Evolutionary conservation across 371 early-diverging fungal species (phyloP).

Genomic region (Circinella umbellata): DNA sequence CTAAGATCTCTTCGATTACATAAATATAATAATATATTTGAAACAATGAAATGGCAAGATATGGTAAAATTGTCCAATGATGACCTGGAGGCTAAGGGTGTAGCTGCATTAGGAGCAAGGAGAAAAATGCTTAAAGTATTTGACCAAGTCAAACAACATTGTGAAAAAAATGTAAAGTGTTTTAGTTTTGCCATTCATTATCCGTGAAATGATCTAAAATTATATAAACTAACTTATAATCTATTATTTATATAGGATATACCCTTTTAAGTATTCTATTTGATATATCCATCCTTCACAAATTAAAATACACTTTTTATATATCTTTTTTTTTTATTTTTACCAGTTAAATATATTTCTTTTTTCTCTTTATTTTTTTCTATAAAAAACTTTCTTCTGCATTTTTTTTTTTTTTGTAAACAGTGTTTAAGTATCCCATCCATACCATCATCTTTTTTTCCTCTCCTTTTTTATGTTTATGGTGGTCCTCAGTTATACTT

Average conservation of each 20-base stretch:
- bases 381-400: too few relatives aligned
- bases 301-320: not conserved
- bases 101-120: slow-evolving; percentile 91
- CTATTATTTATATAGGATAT: slow-evolving; percentile 4
- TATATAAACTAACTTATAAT: not conserved
- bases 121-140: slow-evolving; percentile 95
- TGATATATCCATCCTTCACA: not conserved
- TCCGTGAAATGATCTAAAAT: too few relatives aligned
- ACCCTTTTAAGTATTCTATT: not conserved
- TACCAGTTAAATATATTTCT: not conserved
- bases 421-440: not conserved
- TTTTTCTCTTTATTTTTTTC: not conserved
- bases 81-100: slow-evolving; percentile 82
- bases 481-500: not conserved
- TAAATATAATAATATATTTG: slow-evolving; percentile 88
- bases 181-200: not conserved
- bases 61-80: slow-evolving; percentile 85
- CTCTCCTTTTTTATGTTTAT: not conserved
- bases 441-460: not conserved
- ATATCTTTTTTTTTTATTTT: not conserved
- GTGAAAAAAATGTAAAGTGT: slow-evolving; percentile 41
- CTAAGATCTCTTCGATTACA: slow-evolving; percentile 86
- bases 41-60: slow-evolving; percentile 84
- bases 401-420: not conserved
- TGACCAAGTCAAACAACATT: slow-evolving; percentile 72